Conservation (phyloP, 169 alveolate species). For the Eimeria praecox region DNA sequence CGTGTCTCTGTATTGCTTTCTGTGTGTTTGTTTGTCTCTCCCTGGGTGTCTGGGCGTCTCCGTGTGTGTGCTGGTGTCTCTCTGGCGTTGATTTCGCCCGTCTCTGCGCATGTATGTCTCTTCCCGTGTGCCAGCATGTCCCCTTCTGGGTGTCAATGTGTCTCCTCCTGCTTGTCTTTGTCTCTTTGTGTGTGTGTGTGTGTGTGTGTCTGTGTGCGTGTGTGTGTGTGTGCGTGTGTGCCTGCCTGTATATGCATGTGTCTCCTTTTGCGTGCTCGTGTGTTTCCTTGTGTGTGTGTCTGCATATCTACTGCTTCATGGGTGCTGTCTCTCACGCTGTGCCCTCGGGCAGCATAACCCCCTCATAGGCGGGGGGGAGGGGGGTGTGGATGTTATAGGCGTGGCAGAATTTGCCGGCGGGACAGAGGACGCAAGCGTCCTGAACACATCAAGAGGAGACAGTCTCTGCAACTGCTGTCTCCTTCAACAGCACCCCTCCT, state of each 20-base stretch:
- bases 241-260: too few relatives aligned
- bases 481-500: background rate
- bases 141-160: too few relatives aligned
- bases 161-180: background rate
- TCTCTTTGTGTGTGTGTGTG: background rate
- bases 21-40: background rate
- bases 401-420: slow-evolving; percentile 21
- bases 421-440: background rate
- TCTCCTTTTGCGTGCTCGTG: background rate
- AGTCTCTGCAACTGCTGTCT: slow-evolving; percentile 1
- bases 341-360: slow-evolving; percentile 8
- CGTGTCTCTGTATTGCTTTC: too few relatives aligned
- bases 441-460: background rate
- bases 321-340: slow-evolving; percentile 34
- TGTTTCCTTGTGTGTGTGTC: background rate
- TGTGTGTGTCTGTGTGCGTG: too few relatives aligned
- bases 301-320: background rate
- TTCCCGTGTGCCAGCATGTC: too few relatives aligned
- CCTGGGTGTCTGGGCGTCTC: too few relatives aligned
- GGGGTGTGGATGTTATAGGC: slow-evolving; percentile 25
- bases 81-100: too few relatives aligned
- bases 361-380: background rate
- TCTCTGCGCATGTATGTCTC: too few relatives aligned
- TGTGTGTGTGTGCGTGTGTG: background rate
- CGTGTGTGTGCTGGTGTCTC: too few relatives aligned